Percentiles rank a stretch among this genome's conserved stretches.
Evolutionary conservation across 2,329 filamentous ascomycete species (phyloP).

Genomic region (Lecanoromycetidae sp.): DNA sequence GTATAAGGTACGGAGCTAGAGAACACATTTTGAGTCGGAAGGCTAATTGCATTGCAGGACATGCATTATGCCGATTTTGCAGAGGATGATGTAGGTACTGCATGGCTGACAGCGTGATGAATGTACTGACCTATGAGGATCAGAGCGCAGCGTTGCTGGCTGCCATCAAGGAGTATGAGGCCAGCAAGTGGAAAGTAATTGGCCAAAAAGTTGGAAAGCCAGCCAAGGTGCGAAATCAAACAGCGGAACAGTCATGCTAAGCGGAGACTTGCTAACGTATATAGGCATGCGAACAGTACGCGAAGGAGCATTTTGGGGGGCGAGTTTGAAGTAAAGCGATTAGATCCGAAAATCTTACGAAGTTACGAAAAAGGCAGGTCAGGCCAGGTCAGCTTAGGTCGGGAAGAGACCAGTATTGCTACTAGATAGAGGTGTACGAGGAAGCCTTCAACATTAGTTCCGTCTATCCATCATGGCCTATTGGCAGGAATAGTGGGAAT

Average conservation of each 20-base stretch:
- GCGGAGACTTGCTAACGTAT: conserved; percentile 8
- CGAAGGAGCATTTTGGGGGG: conserved; percentile 80
- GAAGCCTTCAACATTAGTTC: no score
- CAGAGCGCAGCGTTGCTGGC: conserved; percentile 70
- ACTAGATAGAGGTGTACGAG: no score
- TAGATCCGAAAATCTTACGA: background rate
- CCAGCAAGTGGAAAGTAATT: conserved; percentile 97
- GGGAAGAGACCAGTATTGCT: no score
- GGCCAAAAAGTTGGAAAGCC: conserved; percentile 95
- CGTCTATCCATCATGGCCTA: no score
- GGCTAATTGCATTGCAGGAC: conserved; percentile 45
- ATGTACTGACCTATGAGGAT: conserved; percentile 24
- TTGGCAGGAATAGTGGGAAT: no score
- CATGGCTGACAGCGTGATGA: background rate
- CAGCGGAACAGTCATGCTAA: background rate
- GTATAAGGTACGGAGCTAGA: conserved; percentile 63
- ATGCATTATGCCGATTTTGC: conserved; percentile 99
- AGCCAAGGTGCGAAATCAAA: conserved; percentile 56
- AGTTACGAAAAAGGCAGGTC: no score
- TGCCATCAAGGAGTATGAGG: conserved; percentile 97
- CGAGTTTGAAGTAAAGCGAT: conserved; percentile 25
- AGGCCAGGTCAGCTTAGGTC: conserved; percentile 15
- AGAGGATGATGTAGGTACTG: conserved; percentile 69
- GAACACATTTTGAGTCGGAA: background rate
- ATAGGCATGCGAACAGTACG: conserved; percentile 80